These are phyloP conservation scores for Niveomyces coronatus DNA, from an alignment of 2,329 filamentous ascomycete genomes.

Conservation along the genomic window DNA sequence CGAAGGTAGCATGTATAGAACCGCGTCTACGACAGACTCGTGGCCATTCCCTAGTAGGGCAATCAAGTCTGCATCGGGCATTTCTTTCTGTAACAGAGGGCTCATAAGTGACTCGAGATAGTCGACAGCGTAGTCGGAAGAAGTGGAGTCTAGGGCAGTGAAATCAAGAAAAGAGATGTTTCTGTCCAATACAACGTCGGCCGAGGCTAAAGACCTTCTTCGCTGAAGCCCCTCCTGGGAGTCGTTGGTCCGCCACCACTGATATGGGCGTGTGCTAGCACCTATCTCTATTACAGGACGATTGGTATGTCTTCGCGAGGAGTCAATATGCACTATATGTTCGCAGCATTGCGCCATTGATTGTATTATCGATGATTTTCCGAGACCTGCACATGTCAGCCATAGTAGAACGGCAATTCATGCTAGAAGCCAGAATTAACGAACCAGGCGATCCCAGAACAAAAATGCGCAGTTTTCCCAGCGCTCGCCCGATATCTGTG, in stretches of 20 bases:
- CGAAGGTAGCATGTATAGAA: conserved; percentile 70
- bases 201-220: conserved; percentile 48
- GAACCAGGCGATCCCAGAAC: conserved; percentile 69
- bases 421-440: conserved; percentile 10
- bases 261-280: conserved; percentile 75
- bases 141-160: conserved; percentile 5
- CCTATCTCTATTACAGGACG: conserved; percentile 53
- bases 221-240: conserved; percentile 46
- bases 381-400: conserved; percentile 48
- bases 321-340: conserved; percentile 89
- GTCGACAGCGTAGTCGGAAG: conserved; percentile 50
- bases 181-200: conserved; percentile 72
- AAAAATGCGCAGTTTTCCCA: conserved; percentile 84
- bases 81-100: conserved; percentile 34
- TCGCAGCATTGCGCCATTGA: conserved; percentile 78
- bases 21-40: conserved; percentile 72
- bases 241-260: conserved; percentile 78
- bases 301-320: conserved; percentile 31
- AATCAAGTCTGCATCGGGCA: conserved; percentile 65
- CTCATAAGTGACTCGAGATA: conserved; percentile 53
- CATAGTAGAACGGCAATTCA: conserved; percentile 3
- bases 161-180: conserved; percentile 87
- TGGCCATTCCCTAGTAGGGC: conserved; percentile 71
- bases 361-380: conserved; percentile 83
- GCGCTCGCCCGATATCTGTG: conserved; percentile 70